Evolutionary conservation across 441 rosid species (phyloP).

Genomic region (Cnidoscolus chayamansa): DNA sequence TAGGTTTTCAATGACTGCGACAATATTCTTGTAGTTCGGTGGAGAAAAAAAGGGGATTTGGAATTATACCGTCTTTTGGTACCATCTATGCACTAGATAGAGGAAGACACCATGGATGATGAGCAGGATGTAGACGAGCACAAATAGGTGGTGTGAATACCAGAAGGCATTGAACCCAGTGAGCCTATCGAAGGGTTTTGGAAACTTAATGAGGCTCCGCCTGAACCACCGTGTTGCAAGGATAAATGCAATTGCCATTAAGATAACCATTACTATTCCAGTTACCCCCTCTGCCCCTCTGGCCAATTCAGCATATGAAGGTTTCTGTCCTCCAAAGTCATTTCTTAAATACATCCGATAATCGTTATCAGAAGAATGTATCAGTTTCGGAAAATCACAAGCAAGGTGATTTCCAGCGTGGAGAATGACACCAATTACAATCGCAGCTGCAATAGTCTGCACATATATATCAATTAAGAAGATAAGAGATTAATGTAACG

Average conservation of each 20-base stretch:
- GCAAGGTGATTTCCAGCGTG: conserved; percentile 86
- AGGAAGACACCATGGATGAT: conserved; percentile 72
- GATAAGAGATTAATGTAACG: background rate
- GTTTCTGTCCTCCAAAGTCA: conserved; percentile 50
- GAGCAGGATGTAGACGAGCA: conserved; percentile 72
- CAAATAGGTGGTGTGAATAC: conserved; percentile 92
- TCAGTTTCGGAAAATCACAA: conserved; percentile 81
- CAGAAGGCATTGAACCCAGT: conserved; percentile 98
- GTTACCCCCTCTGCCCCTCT: conserved; percentile 73
- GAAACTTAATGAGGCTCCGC: conserved; percentile 61
- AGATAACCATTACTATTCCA: conserved; percentile 74
- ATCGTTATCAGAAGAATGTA: conserved; percentile 43
- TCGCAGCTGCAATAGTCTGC: conserved; percentile 86
- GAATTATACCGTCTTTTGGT: conserved; percentile 62
- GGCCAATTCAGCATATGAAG: conserved; percentile 57
- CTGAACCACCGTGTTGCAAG: conserved; percentile 77
- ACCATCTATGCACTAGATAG: conserved; percentile 67
- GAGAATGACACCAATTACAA: conserved; percentile 65
- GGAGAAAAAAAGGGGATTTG: background rate
- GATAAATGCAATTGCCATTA: conserved; percentile 62
- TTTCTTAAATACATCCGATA: conserved; percentile 36
- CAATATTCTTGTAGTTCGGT: background rate
- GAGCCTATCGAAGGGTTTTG: conserved; percentile 77
- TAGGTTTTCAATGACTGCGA: background rate
- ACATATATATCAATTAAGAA: conserved; percentile 1